Evolutionary conservation across 306 rosid species (phyloP).

Genomic region (Macrotyloma uniflorum): DNA sequence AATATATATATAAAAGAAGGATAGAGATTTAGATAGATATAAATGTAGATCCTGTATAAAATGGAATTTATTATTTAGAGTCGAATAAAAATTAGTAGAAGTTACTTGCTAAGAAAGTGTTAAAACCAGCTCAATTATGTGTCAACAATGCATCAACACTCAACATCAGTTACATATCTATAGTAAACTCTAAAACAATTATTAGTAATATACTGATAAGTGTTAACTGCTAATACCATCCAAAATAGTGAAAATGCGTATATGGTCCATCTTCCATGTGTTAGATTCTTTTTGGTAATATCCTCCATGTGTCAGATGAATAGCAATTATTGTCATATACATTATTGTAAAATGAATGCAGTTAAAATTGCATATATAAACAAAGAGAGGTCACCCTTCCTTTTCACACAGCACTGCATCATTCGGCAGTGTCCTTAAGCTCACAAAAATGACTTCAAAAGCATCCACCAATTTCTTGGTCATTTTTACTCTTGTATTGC

Average conservation of each 20-base stretch:
- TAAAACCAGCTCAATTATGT: too few relatives aligned
- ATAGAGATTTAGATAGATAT: too few relatives aligned
- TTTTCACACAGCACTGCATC: not conserved
- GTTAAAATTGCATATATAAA: not conserved
- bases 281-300: not conserved
- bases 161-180: too few relatives aligned
- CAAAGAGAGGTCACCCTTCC: not conserved
- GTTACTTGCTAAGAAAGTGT: too few relatives aligned
- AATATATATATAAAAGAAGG: too few relatives aligned
- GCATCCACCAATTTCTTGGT: conserved; percentile 1
- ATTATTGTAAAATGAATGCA: not conserved
- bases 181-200: too few relatives aligned
- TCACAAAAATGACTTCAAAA: conserved; percentile 33
- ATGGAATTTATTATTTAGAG: too few relatives aligned
- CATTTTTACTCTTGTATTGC: conserved; percentile 21
- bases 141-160: too few relatives aligned
- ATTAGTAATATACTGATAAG: too few relatives aligned
- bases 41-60: too few relatives aligned
- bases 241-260: not conserved
- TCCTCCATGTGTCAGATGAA: not conserved
- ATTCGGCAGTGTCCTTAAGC: not conserved
- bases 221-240: too few relatives aligned
- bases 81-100: too few relatives aligned
- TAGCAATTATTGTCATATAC: not conserved
- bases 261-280: not conserved